Conservation (phyloP, 805 yeast species). For the Torulaspora microellipsoides region DNA sequence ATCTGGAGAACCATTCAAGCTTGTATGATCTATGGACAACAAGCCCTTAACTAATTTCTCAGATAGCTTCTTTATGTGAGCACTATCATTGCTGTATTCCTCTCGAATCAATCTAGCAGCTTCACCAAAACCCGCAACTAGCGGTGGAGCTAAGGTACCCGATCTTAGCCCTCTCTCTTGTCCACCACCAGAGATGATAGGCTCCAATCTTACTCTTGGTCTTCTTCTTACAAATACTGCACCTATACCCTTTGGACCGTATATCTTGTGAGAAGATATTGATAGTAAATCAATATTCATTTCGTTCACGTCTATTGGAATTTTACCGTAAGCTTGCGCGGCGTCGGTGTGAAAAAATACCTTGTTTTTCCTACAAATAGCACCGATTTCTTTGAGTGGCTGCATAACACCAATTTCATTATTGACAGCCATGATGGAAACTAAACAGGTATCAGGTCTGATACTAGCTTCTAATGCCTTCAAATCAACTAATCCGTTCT, state of each 20-base stretch:
- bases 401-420: conserved; percentile 98
- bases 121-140: conserved; percentile 94
- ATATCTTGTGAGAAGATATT: conserved; percentile 91
- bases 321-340: conserved; percentile 96
- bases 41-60: conserved; percentile 67
- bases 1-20: conserved; percentile 75
- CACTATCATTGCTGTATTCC: conserved; percentile 70
- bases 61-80: conserved; percentile 67
- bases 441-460: conserved; percentile 85
- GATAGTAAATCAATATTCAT: conserved; percentile 91
- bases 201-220: conserved; percentile 95
- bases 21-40: conserved; percentile 80
- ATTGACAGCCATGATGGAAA: conserved; percentile 94
- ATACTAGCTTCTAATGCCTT: conserved; percentile 77
- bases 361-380: conserved; percentile 77
- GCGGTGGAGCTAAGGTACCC: conserved; percentile 96
- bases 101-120: conserved; percentile 79
- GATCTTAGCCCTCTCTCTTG: conserved; percentile 98
- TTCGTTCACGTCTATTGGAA: conserved; percentile 87
- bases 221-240: conserved; percentile 94
- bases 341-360: conserved; percentile 96
- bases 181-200: conserved; percentile 95
- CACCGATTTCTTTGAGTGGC: conserved; percentile 91
- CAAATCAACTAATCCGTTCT: conserved; percentile 74
- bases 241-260: conserved; percentile 98